phyloP scores from a whole-genome alignment of 805 yeast species.

The Teunomyces cretensis region DNA sequence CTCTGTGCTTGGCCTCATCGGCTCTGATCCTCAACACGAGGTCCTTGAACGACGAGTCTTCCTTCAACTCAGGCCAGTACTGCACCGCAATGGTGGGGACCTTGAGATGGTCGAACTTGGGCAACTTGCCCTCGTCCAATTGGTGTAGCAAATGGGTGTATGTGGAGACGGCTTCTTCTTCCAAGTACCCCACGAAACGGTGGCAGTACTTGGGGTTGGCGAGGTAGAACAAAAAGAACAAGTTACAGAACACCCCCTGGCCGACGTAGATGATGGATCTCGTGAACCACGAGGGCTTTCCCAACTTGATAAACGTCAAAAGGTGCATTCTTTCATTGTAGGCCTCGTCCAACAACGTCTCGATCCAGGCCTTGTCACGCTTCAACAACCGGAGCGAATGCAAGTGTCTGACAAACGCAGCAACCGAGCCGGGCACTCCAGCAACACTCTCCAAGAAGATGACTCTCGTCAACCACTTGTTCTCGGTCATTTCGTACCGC shows the following conservation, averaged over 20 bases:
- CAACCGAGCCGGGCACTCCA: slow-evolving; percentile 80
- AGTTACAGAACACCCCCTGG: slow-evolving; percentile 69
- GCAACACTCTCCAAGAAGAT: slow-evolving; percentile 72
- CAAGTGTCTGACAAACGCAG: slow-evolving; percentile 68
- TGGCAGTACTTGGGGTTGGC: slow-evolving; percentile 65
- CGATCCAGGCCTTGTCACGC: slow-evolving; percentile 74
- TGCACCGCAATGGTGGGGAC: slow-evolving; percentile 61
- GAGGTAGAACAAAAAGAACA: slow-evolving; percentile 61
- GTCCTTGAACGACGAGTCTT: slow-evolving; percentile 55
- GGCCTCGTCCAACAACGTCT: slow-evolving; percentile 71
- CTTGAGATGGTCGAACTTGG: slow-evolving; percentile 43
- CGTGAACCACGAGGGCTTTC: slow-evolving; percentile 61
- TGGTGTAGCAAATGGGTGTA: slow-evolving; percentile 58
- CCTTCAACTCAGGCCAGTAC: slow-evolving; percentile 59
- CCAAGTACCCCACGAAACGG: slow-evolving; percentile 74
- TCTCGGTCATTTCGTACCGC: slow-evolving; percentile 54
- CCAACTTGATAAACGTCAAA: slow-evolving; percentile 63
- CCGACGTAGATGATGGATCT: slow-evolving; percentile 55
- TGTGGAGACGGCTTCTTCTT: slow-evolving; percentile 74
- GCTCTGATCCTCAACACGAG: slow-evolving; percentile 64
- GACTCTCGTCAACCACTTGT: slow-evolving; percentile 61
- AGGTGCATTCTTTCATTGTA: slow-evolving; percentile 79
- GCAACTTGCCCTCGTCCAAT: slow-evolving; percentile 52
- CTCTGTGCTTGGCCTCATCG: slow-evolving; percentile 78
- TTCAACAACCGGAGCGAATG: slow-evolving; percentile 59